phyloP scores from a whole-genome alignment of 106 monocot genomes.

The Iris macrosiphon region DNA sequence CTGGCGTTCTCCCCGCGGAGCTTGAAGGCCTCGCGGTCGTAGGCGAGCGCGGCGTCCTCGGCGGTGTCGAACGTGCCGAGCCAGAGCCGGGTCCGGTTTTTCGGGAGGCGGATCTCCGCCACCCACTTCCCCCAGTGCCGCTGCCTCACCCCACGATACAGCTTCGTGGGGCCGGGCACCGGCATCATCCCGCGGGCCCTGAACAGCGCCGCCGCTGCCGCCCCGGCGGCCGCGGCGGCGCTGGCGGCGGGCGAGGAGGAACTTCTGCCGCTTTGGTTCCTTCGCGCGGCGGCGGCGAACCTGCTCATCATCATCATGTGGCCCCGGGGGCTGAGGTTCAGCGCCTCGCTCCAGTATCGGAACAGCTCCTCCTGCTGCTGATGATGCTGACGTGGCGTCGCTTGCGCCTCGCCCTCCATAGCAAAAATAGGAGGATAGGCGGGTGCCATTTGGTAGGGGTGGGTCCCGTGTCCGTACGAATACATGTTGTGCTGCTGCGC shows the following conservation, averaged over 20 bases:
- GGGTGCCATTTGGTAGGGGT: background rate
- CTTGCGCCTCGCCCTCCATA: background rate
- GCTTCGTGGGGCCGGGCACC: constrained; percentile 24
- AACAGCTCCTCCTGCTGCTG: constrained; percentile 20
- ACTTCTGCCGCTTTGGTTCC: background rate
- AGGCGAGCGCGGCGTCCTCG: constrained; percentile 87
- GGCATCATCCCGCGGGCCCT: constrained; percentile 5
- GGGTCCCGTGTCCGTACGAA: constrained; percentile 17
- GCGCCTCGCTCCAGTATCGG: constrained; percentile 22
- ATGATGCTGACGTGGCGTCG: constrained; percentile 1
- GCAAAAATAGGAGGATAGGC: background rate
- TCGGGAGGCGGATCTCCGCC: constrained; percentile 63
- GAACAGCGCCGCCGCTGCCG: too few relatives aligned
- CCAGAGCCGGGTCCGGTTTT: constrained; percentile 82
- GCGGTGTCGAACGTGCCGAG: constrained; percentile 96
- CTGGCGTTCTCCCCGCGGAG: constrained; percentile 82
- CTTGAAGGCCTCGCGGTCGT: constrained; percentile 88
- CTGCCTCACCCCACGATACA: constrained; percentile 63
- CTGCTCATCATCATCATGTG: constrained; percentile 30
- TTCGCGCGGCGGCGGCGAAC: background rate
- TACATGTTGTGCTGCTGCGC: constrained; percentile 45
- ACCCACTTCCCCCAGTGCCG: constrained; percentile 79
- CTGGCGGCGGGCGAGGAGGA: background rate
- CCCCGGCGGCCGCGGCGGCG: too few relatives aligned
- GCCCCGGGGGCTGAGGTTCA: constrained; percentile 48